Evolutionary conservation across 2,329 filamentous ascomycete species (phyloP), one percentile per base, ranked within the genome.

Genomic region (Calonectria naviculata): DNA sequence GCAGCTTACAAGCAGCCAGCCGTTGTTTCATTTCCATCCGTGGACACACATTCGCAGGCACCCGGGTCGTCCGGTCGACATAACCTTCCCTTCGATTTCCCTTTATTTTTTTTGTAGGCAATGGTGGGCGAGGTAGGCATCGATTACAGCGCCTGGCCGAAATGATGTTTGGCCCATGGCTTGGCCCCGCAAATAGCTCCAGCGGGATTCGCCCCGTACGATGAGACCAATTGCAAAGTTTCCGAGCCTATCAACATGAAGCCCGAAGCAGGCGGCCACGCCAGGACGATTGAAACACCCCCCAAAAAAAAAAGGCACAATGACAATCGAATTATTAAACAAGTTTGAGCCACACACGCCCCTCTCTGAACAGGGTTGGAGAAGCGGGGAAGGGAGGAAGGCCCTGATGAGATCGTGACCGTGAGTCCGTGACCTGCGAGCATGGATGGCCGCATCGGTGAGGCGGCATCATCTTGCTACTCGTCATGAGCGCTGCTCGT

Each of bases 361-460:
- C 56, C 56, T 17, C 17, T 26, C 28, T 52, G 24, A 17, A 17
- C 38, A 61, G 56, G 56, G 56, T 26, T 26, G 56, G n/a, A 42
- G 47, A 52, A 63, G 56, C 46, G 56, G 65, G 46, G 56, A 46
- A 15, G 42, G 26, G 21, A 54, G 24, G 24, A 44, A 60, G 64
- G 47, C 64, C 70, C 54, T 68, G 63, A 60, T 62, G 44, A 68
- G 74, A 71, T 75, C 75, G 75, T 77, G 75, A 77, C 76, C 75
- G 65, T 47, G 67, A 73, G 71, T 75, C 71, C 74, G 76, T 76
- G 76, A 78, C 76, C 75, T 72, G 61, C 31, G 52, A 73, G 67
- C 74, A 76, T 76, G 74, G 68, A 78, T 73, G 74, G 75, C 65
- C 68, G 74, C 72, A 71, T 76, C 71, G 74, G 74, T 77, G 76